phyloP scores from a whole-genome alignment of 257 asterid genomes.

The Nyctanthes arbortristis region DNA sequence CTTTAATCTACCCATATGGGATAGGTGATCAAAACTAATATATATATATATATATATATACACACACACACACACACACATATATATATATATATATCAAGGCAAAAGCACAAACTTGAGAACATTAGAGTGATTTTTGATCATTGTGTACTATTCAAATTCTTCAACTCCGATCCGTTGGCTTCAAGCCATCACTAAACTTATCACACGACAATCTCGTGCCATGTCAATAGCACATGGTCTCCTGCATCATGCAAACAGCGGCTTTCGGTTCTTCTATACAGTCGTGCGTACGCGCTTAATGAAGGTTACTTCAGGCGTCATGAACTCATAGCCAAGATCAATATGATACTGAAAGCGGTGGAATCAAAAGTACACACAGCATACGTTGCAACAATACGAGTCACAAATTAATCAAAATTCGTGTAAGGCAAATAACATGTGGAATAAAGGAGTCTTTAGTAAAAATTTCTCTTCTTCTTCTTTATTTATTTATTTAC shows the following conservation, averaged over 20 bases:
- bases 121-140: too few species aligned
- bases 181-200: conserved; percentile 44
- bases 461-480: background rate
- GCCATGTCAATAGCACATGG: conserved; percentile 67
- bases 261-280: conserved; percentile 59
- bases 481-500: too few species aligned
- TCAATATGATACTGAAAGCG: conserved; percentile 57
- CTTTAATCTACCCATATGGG: too few species aligned
- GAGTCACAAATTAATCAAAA: conserved; percentile 69
- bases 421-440: conserved; percentile 65
- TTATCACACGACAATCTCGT: conserved; percentile 76
- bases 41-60: too few species aligned
- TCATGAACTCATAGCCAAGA: conserved; percentile 62
- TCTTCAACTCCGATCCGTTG: conserved; percentile 59
- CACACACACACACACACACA: too few species aligned
- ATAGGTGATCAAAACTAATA: too few species aligned
- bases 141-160: conserved; percentile 68
- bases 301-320: conserved; percentile 62
- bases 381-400: conserved; percentile 49
- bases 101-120: too few species aligned
- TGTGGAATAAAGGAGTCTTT: background rate
- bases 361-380: conserved; percentile 48
- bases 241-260: conserved; percentile 74
- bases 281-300: conserved; percentile 40
- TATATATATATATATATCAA: too few species aligned